Evolutionary conservation across 2,329 filamentous ascomycete genomes (phyloP).

Genomic region (Fulvia fulva): DNA sequence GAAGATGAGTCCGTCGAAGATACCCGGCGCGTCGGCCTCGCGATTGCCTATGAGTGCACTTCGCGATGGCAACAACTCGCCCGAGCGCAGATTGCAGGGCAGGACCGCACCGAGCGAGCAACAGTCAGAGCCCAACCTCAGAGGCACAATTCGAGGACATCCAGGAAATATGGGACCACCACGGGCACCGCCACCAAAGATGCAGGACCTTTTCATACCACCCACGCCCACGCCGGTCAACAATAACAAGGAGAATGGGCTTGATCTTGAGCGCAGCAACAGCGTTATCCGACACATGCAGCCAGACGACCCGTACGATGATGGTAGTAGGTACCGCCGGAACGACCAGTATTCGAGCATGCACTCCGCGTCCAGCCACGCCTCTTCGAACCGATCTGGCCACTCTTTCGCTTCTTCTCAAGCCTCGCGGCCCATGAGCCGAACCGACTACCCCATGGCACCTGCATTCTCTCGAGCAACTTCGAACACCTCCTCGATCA

Average conservation of each 20-base stretch:
- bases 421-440: constrained; percentile 28
- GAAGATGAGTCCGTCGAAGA: constrained; percentile 58
- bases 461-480: constrained; percentile 32
- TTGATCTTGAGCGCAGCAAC: constrained; percentile 48
- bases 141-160: constrained; percentile 32
- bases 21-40: constrained; percentile 49
- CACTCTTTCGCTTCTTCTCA: constrained; percentile 24
- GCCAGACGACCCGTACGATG: constrained; percentile 85
- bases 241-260: constrained; percentile 32
- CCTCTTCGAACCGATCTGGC: constrained; percentile 11
- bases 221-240: constrained; percentile 45
- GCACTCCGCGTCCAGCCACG: constrained; percentile 13
- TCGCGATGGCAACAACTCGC: constrained; percentile 71
- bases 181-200: constrained; percentile 77
- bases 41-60: constrained; percentile 67
- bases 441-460: constrained; percentile 25
- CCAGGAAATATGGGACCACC: constrained; percentile 38
- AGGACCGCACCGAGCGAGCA: constrained; percentile 14
- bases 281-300: constrained; percentile 58
- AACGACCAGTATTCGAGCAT: constrained; percentile 21
- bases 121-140: constrained; percentile 42
- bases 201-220: constrained; percentile 72
- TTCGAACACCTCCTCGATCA: constrained; percentile 33
- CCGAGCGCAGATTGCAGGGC: constrained; percentile 58
- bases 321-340: constrained; percentile 36